Conservation (phyloP, 2,329 filamentous ascomycete species). For the Xylaria sp. region DNA sequence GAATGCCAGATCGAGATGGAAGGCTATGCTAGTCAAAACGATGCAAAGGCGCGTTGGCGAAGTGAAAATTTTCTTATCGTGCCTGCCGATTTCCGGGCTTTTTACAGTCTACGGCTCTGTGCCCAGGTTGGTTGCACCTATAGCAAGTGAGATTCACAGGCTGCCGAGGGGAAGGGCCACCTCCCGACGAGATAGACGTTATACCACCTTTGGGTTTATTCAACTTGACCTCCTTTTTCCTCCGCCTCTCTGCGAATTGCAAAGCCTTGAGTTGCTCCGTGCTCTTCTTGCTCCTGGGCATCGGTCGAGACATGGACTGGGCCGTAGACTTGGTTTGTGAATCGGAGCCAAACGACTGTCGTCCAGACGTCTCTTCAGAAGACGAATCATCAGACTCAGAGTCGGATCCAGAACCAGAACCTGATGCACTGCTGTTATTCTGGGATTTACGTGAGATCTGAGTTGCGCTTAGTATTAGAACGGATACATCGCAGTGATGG, state of each 20-base stretch:
- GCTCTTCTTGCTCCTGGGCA: conserved; percentile 60
- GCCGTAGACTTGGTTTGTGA: conserved; percentile 54
- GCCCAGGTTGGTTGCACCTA: conserved; percentile 70
- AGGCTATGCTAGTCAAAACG: conserved; percentile 19
- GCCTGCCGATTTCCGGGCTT: conserved; percentile 36
- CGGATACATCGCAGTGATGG: background rate
- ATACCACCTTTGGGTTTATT: conserved; percentile 60
- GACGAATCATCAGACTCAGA: conserved; percentile 45
- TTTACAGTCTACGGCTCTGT: conserved; percentile 57
- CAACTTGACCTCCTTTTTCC: conserved; percentile 74
- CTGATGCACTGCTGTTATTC: conserved; percentile 49
- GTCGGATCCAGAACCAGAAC: conserved; percentile 53
- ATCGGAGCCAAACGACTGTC: conserved; percentile 55
- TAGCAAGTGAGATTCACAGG: conserved; percentile 62
- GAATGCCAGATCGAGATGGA: conserved; percentile 14
- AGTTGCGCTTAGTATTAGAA: conserved; percentile 47
- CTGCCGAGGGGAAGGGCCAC: conserved; percentile 51
- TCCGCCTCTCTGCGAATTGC: conserved; percentile 67
- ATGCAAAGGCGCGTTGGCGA: conserved; percentile 19
- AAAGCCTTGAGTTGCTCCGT: conserved; percentile 59
- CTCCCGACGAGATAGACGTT: conserved; percentile 67
- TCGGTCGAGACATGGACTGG: conserved; percentile 45
- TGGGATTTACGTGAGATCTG: conserved; percentile 49
- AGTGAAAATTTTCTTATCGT: conserved; percentile 31
- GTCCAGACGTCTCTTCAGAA: conserved; percentile 39